A percentile compares a stretch with the other conserved stretches of the same genome.
Conservation (phyloP, 1,139 yeast genomes). For the Nakaseomyces bracarensis region DNA sequence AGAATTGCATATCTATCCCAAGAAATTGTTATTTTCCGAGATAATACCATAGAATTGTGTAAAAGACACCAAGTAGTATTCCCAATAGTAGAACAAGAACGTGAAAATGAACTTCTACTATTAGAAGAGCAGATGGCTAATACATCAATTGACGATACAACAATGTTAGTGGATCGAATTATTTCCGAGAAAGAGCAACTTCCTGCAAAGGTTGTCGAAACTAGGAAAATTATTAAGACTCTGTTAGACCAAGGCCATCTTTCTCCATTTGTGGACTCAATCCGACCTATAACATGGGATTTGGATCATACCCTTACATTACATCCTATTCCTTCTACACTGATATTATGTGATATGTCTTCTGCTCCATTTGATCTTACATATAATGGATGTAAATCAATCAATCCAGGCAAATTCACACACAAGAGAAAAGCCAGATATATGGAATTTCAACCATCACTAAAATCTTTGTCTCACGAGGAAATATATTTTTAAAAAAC, state of each 20-base stretch:
- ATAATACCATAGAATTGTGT: constrained; percentile 61
- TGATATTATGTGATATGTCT: constrained; percentile 59
- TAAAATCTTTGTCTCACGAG: constrained; percentile 41
- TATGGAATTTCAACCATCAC: constrained; percentile 59
- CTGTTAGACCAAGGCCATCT: constrained; percentile 79
- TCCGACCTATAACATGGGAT: constrained; percentile 61
- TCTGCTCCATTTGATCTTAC: constrained; percentile 67
- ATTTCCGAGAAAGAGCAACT: constrained; percentile 27
- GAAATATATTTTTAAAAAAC: constrained; percentile 41
- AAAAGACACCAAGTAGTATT: constrained; percentile 60
- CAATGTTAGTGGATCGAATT: constrained; percentile 20
- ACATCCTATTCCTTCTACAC: constrained; percentile 69
- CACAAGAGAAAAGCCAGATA: constrained; percentile 49
- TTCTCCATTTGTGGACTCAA: constrained; percentile 61
- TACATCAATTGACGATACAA: constrained; percentile 15
- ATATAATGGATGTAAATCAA: constrained; percentile 73
- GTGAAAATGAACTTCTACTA: constrained; percentile 12
- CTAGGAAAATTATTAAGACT: constrained; percentile 70
- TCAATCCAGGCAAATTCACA: constrained; percentile 60
- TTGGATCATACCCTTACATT: constrained; percentile 61
- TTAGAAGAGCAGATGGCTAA: constrained; percentile 18
- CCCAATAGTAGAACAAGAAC: constrained; percentile 35
- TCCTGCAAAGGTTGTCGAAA: constrained; percentile 43
- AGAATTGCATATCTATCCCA: constrained; percentile 73
- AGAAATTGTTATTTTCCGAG: constrained; percentile 68